These are phyloP conservation scores for Phytopythium litorale DNA, from an alignment of 352 stramenopile species.

Conservation along the genomic window DNA sequence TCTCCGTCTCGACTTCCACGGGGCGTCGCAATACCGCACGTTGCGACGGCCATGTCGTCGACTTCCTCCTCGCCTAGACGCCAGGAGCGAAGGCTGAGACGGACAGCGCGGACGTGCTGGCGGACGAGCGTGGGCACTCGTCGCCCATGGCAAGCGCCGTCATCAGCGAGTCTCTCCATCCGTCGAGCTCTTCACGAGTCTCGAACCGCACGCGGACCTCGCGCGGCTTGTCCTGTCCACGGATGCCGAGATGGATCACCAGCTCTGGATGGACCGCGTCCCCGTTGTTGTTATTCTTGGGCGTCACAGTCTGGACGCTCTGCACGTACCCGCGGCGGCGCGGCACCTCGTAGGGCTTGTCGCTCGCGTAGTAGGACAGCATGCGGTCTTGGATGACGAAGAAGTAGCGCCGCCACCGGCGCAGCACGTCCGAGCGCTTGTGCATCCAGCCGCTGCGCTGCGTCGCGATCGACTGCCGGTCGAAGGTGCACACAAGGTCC, in stretches of 20 bases:
- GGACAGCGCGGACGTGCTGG: slow-evolving; percentile 2
- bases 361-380: slow-evolving; percentile 68
- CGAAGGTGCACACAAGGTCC: slow-evolving; percentile 44
- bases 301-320: slow-evolving; percentile 20
- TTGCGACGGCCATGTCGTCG: too few species aligned
- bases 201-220: background rate
- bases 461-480: slow-evolving; percentile 59
- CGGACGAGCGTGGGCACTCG: background rate
- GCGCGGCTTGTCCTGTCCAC: background rate
- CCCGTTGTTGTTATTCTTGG: background rate
- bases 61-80: background rate
- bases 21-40: too few species aligned
- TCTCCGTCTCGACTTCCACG: too few species aligned
- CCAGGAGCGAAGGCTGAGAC: background rate
- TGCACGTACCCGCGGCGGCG: slow-evolving; percentile 57
- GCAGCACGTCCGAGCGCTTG: slow-evolving; percentile 54
- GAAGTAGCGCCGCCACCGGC: slow-evolving; percentile 66
- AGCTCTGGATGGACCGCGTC: background rate
- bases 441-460: slow-evolving; percentile 63
- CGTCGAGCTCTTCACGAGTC: background rate
- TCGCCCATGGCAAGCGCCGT: background rate
- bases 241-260: background rate
- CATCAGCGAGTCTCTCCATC: slow-evolving; percentile 1
- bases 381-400: slow-evolving; percentile 72
- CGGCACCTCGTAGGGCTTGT: slow-evolving; percentile 75